Base-by-base conservation (phyloP, 768 basidiomycete genomes). In the Boletellus ananas region DNA sequence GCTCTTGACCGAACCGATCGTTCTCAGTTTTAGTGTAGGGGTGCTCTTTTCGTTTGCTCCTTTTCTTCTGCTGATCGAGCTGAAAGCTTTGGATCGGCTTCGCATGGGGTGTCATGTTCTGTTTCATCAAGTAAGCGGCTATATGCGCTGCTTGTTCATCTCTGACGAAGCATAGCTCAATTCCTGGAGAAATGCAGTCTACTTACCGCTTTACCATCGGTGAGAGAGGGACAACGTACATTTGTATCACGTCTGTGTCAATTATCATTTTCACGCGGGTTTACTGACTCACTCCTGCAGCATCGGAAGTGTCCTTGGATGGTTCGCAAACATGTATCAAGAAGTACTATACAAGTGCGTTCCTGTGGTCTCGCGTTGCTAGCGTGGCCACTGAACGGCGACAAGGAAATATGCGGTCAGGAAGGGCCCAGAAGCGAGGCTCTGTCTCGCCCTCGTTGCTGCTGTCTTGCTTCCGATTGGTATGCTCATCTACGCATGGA, bases 401-500 rank as follows among this genome's bases (percentile, higher is more conserved):
- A 48, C 34, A 47, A 58, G 60, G 34, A 64, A 67, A 45, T 67
- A 73, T 21, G 47, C 65, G 0, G 61, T 59, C 38, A 45, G 48
- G 52, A 57, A 57, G 39, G 76, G 75, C 0, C 76, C 70, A 5
- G 85, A 87, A 67, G 84, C 85, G 6, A 76, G 85, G 12, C 68
- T 87, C 20, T 83, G 77, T 51, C 65, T 71, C 18, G 75, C 83
- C 11, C 83, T 83, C 56, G 62, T 74, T 31, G 81, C 80, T 0
- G 77, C 74, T 0, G 37, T 84, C 36, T 57, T 81, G 12, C 70
- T 84, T 40, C 84, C 85, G 0, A 53, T 65, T 0, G 79, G 77
- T n/a, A 82, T 85, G 77, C 78, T 87, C 66, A 79, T 88, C 25
- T 90, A 83, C 56, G 85, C 83, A 0, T 88, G 85, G 81, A 80